phyloP scores from a whole-genome alignment of 2,329 filamentous ascomycete genomes.

The Metarhizium guizhouense region DNA sequence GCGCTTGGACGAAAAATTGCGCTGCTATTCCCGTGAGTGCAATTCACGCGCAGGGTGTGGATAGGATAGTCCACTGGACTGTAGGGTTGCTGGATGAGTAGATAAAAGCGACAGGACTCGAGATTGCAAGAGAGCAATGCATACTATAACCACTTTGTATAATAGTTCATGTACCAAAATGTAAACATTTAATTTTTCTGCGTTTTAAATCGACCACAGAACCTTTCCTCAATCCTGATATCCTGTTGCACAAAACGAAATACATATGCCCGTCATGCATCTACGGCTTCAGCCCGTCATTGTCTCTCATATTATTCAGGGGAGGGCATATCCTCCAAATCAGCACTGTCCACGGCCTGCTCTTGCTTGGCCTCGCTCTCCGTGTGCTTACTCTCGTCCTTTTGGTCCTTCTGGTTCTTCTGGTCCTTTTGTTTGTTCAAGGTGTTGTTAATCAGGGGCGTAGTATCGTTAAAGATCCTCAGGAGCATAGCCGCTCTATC shows the following conservation, averaged over 20 bases:
- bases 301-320: constrained; percentile 17
- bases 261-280: neutral
- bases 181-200: neutral
- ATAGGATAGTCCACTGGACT: constrained; percentile 63
- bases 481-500: constrained; percentile 88
- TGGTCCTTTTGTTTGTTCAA: constrained; percentile 37
- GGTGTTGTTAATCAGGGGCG: constrained; percentile 67
- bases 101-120: neutral
- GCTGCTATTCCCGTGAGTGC: constrained; percentile 80
- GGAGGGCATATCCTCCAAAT: constrained; percentile 28
- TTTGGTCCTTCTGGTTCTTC: constrained; percentile 18
- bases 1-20: constrained; percentile 51
- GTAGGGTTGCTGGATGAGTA: constrained; percentile 55
- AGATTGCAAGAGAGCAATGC: neutral
- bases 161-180: neutral
- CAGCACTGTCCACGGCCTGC: constrained; percentile 16
- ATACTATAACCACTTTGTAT: neutral
- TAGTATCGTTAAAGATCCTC: constrained; percentile 81
- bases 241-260: neutral
- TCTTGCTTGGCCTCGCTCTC: constrained; percentile 20
- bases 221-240: constrained; percentile 4
- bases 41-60: constrained; percentile 76
- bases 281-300: neutral
- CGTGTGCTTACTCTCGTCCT: constrained; percentile 14
- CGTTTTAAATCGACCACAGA: neutral